A percentile compares a stretch with the other conserved stretches of the same genome.
phyloP scores from a whole-genome alignment of 192 early-diverging fungal species.

The Chytriomyces hyalinus region DNA sequence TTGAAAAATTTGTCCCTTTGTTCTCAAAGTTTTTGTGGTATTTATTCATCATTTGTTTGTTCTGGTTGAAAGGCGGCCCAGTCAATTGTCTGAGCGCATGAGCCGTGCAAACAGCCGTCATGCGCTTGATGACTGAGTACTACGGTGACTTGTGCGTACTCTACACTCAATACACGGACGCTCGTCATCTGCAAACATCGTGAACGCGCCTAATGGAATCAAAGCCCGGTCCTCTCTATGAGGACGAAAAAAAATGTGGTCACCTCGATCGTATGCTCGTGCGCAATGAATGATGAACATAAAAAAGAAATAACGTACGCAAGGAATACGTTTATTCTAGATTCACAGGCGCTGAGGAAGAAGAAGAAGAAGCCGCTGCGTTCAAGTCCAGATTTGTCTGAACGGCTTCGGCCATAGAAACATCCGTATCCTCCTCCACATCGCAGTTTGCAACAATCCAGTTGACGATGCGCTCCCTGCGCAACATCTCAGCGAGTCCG shows the following conservation, averaged over 20 bases:
- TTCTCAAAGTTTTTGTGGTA: too few relatives aligned
- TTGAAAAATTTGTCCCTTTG: too few relatives aligned
- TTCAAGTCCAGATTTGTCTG: slow-evolving; percentile 5
- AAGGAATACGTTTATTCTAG: too few relatives aligned
- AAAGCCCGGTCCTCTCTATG: slow-evolving; percentile 23
- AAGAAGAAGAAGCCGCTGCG: background rate
- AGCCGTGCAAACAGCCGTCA: slow-evolving; percentile 22
- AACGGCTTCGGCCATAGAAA: slow-evolving; percentile 10
- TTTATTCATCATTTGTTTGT: too few relatives aligned
- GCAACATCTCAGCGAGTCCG: slow-evolving; percentile 25
- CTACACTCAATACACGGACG: background rate
- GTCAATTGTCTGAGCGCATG: background rate
- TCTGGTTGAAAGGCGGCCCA: too few relatives aligned
- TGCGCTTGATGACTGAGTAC: slow-evolving; percentile 40
- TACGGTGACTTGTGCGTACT: background rate
- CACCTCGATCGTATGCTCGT: too few relatives aligned
- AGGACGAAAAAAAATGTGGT: background rate
- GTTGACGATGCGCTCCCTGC: slow-evolving; percentile 25
- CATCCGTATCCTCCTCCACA: slow-evolving; percentile 15
- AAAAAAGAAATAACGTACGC: too few relatives aligned
- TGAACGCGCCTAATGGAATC: slow-evolving; percentile 35
- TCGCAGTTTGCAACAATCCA: slow-evolving; percentile 35
- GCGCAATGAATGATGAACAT: too few relatives aligned
- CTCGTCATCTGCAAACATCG: slow-evolving; percentile 15
- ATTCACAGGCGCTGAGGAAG: background rate